Percentiles rank a stretch among this genome's conserved stretches.
Conservation (phyloP, 2,329 filamentous ascomycete genomes). For the Scopulariopsis brevicaulis region DNA sequence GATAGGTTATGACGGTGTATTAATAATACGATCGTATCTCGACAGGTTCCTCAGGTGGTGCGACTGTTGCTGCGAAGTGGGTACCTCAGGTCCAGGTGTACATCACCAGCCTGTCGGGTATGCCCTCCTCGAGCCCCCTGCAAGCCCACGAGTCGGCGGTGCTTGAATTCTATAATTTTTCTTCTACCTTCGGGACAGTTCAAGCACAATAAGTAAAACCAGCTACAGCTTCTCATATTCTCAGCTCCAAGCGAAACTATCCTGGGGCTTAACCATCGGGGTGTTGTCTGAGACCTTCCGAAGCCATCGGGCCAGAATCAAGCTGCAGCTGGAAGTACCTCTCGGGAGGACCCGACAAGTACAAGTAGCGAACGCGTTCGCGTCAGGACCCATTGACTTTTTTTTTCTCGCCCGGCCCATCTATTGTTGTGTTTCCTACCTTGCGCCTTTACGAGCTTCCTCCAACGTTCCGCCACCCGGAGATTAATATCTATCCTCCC, state of each 20-base stretch:
- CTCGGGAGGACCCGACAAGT: neutral
- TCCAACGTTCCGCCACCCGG: neutral
- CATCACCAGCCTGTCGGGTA: neutral
- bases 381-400: neutral
- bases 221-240: neutral
- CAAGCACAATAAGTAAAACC: neutral
- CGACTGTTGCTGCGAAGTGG: neutral
- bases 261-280: neutral
- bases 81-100: neutral
- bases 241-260: neutral
- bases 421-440: neutral
- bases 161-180: neutral
- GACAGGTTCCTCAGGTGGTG: neutral
- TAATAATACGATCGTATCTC: neutral
- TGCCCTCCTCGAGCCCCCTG: neutral
- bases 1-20: neutral
- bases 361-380: neutral
- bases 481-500: neutral
- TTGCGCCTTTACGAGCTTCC: neutral
- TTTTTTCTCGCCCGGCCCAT: neutral
- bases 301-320: neutral
- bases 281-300: neutral
- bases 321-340: neutral
- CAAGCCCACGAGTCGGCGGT: neutral
- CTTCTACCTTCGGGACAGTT: neutral